A percentile compares a stretch with the other conserved stretches of the same genome.
Evolutionary conservation across 1,284 basidiomycete genomes (phyloP).

Genomic region (Cutaneotrichosporon spelunceum): DNA sequence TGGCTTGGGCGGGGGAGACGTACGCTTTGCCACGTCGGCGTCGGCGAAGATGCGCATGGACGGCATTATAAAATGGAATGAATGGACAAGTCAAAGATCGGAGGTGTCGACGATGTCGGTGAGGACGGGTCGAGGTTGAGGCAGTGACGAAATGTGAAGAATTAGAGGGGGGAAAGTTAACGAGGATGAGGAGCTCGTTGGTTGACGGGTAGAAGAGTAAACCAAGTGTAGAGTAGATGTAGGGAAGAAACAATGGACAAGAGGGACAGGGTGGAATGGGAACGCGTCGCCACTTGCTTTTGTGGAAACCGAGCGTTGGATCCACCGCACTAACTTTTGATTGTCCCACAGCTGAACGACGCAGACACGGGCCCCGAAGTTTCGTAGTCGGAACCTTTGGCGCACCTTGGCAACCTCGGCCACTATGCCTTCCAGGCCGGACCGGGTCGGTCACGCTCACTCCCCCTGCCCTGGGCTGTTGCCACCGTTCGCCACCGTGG

Average conservation of each 20-base stretch:
- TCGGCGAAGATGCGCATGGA: constrained; percentile 35
- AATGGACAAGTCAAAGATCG: not conserved
- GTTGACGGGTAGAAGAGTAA: not conserved
- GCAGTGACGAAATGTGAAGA: not conserved
- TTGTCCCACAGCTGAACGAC: no score
- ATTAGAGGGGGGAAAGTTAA: not conserved
- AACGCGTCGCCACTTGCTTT: constrained; percentile 7
- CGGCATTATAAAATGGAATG: constrained; percentile 6
- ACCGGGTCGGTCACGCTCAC: no score
- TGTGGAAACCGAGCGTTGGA: not conserved
- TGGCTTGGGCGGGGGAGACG: constrained; percentile 13
- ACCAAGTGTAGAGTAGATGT: not conserved
- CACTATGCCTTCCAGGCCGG: no score
- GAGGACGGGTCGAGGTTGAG: not conserved
- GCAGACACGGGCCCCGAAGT: no score
- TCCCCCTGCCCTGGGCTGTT: not conserved
- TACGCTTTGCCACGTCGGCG: constrained; percentile 46
- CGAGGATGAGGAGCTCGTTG: not conserved
- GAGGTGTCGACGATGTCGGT: not conserved
- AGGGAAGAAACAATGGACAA: not conserved
- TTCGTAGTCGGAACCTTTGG: no score
- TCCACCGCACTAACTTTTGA: no score
- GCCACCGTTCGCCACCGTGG: not conserved
- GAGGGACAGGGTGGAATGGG: not conserved
- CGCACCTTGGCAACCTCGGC: no score